Percentiles rank a stretch among this genome's conserved stretches.
Evolutionary conservation across 257 asterid genomes (phyloP).

Genomic region (Solanum gracilifrons): DNA sequence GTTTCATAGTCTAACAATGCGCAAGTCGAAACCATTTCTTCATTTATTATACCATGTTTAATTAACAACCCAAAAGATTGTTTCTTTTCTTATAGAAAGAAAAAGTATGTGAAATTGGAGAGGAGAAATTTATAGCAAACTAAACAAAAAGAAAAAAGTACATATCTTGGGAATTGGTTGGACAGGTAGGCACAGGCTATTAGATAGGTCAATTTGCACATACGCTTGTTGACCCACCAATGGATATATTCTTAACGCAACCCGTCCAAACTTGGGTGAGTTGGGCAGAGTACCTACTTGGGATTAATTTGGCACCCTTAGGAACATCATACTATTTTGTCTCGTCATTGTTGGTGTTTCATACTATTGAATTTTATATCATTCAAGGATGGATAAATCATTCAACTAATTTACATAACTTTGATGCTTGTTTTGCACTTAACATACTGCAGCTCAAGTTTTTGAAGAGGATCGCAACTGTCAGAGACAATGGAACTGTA

Average conservation of each 20-base stretch:
- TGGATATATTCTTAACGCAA: neutral
- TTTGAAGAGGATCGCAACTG: slow-evolving; percentile 89
- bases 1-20: neutral
- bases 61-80: neutral
- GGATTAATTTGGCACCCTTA: neutral
- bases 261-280: neutral
- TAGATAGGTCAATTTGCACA: neutral
- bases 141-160: neutral
- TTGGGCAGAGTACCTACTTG: neutral
- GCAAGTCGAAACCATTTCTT: neutral
- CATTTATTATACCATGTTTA: neutral
- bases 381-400: neutral
- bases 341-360: neutral
- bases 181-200: neutral
- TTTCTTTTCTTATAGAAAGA: neutral
- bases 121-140: neutral
- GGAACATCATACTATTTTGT: neutral
- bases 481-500: slow-evolving; percentile 86
- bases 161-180: neutral
- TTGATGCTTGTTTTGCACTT: slow-evolving; percentile 25
- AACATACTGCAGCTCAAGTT: slow-evolving; percentile 77
- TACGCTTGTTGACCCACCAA: neutral
- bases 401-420: neutral
- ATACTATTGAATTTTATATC: neutral
- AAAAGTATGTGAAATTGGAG: neutral